Conservation (phyloP, 176 grass and related monocot genomes). For the Aegilops speltoides region DNA sequence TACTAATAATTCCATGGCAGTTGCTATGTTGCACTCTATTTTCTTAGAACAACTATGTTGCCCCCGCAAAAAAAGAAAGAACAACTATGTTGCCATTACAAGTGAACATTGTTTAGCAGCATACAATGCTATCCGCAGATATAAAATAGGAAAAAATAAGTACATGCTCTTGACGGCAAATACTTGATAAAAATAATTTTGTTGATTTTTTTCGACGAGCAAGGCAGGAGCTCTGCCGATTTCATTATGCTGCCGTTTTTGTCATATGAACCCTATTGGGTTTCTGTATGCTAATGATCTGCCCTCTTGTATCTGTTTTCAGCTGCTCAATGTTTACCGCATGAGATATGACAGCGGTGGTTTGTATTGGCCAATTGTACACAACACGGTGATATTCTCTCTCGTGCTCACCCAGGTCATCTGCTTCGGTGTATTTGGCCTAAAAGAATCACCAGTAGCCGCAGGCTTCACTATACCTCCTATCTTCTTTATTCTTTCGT, state of each 20-base stretch:
- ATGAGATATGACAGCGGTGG: slow-evolving; percentile 79
- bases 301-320: slow-evolving; percentile 13
- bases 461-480: slow-evolving; percentile 76
- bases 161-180: background rate
- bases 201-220: no score
- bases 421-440: slow-evolving; percentile 74
- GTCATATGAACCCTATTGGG: background rate
- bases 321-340: slow-evolving; percentile 84
- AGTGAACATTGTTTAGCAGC: background rate
- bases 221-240: no score
- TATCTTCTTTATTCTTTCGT: slow-evolving; percentile 73
- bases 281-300: slow-evolving; percentile 10
- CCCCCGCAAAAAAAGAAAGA: no score
- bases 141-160: background rate
- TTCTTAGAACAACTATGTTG: background rate
- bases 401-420: slow-evolving; percentile 92
- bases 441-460: slow-evolving; percentile 66
- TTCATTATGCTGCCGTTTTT: background rate
- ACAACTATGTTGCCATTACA: background rate
- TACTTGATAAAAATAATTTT: background rate
- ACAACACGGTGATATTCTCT: slow-evolving; percentile 89
- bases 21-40: background rate
- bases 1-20: background rate
- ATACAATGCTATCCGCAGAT: background rate
- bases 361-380: slow-evolving; percentile 81